A percentile compares a stretch with the other conserved stretches of the same genome.
These are phyloP conservation scores for Zygotorulaspora florentina DNA, from an alignment of 805 yeast species.

Conservation along the genomic window DNA sequence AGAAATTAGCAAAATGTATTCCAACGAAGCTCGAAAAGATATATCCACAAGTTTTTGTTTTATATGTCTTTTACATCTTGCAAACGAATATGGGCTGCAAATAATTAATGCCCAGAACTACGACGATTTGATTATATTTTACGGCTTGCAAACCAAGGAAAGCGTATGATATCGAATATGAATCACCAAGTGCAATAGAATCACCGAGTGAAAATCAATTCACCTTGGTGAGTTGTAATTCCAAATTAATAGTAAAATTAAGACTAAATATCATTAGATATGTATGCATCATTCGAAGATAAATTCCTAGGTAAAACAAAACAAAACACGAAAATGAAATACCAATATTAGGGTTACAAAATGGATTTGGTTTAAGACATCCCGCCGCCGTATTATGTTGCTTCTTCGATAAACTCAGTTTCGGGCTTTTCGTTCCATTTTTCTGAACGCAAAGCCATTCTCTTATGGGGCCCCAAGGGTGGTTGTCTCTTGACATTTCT, in stretches of 20 bases:
- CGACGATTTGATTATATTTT: slow-evolving; percentile 25
- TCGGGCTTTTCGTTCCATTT: slow-evolving; percentile 62
- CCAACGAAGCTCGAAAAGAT: slow-evolving; percentile 54
- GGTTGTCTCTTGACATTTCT: slow-evolving; percentile 45
- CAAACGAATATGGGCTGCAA: slow-evolving; percentile 74
- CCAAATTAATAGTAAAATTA: no score
- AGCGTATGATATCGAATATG: not conserved
- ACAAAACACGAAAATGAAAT: not conserved
- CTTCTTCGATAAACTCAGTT: slow-evolving; percentile 46
- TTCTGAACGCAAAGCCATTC: slow-evolving; percentile 55
- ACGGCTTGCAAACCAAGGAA: slow-evolving; percentile 1
- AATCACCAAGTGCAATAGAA: no score
- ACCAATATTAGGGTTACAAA: not conserved
- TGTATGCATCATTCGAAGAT: no score
- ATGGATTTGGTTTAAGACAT: not conserved
- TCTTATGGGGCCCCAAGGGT: slow-evolving; percentile 54
- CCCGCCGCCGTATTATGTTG: not conserved
- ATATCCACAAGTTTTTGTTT: slow-evolving; percentile 82
- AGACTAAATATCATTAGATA: no score
- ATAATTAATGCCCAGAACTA: slow-evolving; percentile 46
- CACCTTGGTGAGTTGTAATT: no score
- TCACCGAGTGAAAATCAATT: no score
- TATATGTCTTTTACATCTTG: slow-evolving; percentile 76
- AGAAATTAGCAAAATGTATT: slow-evolving; percentile 50
- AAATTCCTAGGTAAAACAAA: no score